A percentile compares a stretch with the other conserved stretches of the same genome.
Evolutionary conservation across 2,329 filamentous ascomycete species (phyloP).

Genomic region (Curvularia eragrostidis): DNA sequence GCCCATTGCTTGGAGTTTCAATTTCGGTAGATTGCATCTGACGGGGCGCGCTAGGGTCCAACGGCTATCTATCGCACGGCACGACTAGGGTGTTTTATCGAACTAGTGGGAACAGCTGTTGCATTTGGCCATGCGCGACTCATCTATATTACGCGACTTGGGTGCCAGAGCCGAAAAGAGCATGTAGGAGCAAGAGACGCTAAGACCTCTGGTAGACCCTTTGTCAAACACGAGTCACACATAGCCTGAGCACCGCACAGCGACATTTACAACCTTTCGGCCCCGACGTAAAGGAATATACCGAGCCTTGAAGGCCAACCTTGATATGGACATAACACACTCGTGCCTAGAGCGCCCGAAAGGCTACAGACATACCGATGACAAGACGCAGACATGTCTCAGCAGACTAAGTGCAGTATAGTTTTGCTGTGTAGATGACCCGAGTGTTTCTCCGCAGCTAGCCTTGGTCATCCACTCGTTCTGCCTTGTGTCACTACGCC

Average conservation of each 20-base stretch:
- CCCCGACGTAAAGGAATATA: not conserved
- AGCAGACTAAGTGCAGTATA: not conserved
- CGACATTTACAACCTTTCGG: not conserved
- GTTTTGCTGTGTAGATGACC: not conserved
- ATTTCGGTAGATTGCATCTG: slow-evolving; percentile 16
- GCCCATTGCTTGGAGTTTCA: slow-evolving; percentile 12
- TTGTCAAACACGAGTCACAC: slow-evolving; percentile 1
- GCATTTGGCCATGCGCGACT: slow-evolving; percentile 1
- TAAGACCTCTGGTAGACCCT: not conserved
- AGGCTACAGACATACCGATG: not conserved
- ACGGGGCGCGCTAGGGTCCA: slow-evolving; percentile 14
- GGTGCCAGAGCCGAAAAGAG: not conserved
- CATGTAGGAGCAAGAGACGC: not conserved
- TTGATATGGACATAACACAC: not conserved
- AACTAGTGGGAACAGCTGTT: slow-evolving; percentile 3
- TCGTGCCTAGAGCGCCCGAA: not conserved
- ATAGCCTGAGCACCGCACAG: not conserved
- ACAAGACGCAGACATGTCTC: not conserved
- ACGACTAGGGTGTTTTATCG: not conserved
- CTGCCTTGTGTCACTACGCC: slow-evolving; percentile 14
- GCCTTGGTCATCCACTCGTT: slow-evolving; percentile 2
- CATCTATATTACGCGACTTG: slow-evolving; percentile 3
- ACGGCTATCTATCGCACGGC: slow-evolving; percentile 18
- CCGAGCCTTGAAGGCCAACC: not conserved
- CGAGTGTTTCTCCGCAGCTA: not conserved